Evolutionary conservation across 2,329 filamentous ascomycete genomes (phyloP).

Genomic region (Curvularia lunata): DNA sequence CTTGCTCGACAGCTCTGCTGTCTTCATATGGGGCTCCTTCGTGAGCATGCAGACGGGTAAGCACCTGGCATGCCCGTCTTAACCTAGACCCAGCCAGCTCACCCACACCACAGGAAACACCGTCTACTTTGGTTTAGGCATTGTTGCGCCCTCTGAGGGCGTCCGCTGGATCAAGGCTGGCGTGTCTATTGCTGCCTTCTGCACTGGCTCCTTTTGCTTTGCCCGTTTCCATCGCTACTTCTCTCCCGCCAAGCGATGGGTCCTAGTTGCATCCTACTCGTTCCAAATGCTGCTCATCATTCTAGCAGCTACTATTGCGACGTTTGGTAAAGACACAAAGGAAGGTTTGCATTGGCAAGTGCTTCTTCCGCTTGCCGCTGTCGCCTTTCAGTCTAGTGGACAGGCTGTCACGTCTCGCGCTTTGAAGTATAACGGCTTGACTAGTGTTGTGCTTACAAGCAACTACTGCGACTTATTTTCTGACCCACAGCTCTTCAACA

Average conservation of each 20-base stretch:
- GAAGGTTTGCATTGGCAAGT: conserved; percentile 57
- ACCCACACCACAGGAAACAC: conserved; percentile 64
- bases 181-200: conserved; percentile 74
- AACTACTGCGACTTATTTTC: conserved; percentile 83
- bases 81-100: neutral
- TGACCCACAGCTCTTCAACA: conserved; percentile 61
- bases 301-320: conserved; percentile 52
- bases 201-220: conserved; percentile 74
- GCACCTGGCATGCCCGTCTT: conserved; percentile 26
- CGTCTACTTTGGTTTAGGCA: conserved; percentile 76
- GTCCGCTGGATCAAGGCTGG: conserved; percentile 74
- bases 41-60: conserved; percentile 82
- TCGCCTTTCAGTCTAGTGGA: conserved; percentile 79
- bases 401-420: conserved; percentile 78
- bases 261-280: conserved; percentile 59
- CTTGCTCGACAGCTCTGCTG: conserved; percentile 75
- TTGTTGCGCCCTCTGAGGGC: conserved; percentile 61
- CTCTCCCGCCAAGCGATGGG: conserved; percentile 67
- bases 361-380: conserved; percentile 69
- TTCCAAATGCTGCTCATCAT: conserved; percentile 53
- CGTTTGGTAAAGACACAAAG: conserved; percentile 47
- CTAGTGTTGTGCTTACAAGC: conserved; percentile 80
- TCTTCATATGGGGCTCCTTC: conserved; percentile 79
- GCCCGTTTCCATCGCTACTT: conserved; percentile 70
- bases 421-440: conserved; percentile 72